phyloP scores from a whole-genome alignment of 192 early-diverging fungal species.

The Kickxella alabastrina region DNA sequence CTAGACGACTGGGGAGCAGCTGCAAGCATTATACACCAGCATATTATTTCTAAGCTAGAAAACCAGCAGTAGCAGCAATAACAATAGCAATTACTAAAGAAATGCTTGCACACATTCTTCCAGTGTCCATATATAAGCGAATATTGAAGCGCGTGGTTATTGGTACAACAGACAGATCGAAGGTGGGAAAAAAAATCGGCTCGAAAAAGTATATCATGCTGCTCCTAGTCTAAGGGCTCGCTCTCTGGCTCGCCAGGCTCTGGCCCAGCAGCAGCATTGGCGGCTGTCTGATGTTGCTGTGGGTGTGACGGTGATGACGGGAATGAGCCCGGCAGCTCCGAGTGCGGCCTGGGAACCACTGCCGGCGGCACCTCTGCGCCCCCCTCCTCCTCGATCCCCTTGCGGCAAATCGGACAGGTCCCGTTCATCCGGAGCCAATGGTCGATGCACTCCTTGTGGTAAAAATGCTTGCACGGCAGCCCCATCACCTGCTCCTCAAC shows the following conservation, averaged over 20 bases:
- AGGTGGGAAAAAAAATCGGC: too few relatives aligned
- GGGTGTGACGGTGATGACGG: conserved; percentile 10
- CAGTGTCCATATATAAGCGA: too few relatives aligned
- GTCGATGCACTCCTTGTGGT: conserved; percentile 84
- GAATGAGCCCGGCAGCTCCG: conserved; percentile 45
- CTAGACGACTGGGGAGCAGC: not conserved
- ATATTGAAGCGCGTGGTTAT: too few relatives aligned
- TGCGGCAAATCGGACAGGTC: conserved; percentile 84
- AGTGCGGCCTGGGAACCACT: conserved; percentile 18
- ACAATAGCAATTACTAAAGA: too few relatives aligned
- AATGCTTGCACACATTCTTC: too few relatives aligned
- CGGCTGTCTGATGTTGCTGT: conserved; percentile 4
- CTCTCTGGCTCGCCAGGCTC: conserved; percentile 3
- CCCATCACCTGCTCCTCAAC: conserved; percentile 60
- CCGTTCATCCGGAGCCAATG: conserved; percentile 93
- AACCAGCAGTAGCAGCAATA: too few relatives aligned
- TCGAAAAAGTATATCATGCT: too few relatives aligned
- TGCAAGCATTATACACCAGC: too few relatives aligned
- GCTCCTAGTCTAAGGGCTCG: conserved; percentile 1
- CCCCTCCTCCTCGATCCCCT: conserved; percentile 33
- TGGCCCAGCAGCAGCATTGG: not conserved
- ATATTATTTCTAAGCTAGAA: too few relatives aligned
- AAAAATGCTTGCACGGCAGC: conserved; percentile 84
- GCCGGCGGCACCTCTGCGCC: not conserved
- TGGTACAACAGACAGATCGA: too few relatives aligned